Base-by-base conservation (phyloP, 306 rosid species). In the Elaeagnus macrophylla region DNA sequence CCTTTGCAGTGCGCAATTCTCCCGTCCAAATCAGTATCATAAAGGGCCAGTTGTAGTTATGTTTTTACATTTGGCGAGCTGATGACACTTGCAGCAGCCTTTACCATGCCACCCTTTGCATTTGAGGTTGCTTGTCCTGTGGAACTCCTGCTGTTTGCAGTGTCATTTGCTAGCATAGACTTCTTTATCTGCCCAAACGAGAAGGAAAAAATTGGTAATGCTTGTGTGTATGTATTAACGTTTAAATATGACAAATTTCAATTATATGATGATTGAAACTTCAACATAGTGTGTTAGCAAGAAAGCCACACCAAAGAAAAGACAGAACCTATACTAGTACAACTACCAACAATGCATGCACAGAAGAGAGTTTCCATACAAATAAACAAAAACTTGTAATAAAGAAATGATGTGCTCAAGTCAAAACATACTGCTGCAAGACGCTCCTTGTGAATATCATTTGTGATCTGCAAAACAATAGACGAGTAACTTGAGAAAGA, bases 401-500 rank as follows among this genome's bases (percentile, higher is more conserved):
- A 48, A 15, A 53, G 48, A 43, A 57, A 16, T 64, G 52, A 41
- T 13, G 36, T 12, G 56, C 57, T 48, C 54, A 25, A 65, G 40
- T 51, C 9, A 72, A 61, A 67, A 71, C 96, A 73, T 83, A 91
- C 99, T 57, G 81, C 94, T 37, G 79, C 79, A 52, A 87, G 75
- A 57, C 99, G 89, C 58, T 85, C 99, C 79, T 77, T 91, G 85
- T 91, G 96, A 72, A 81, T 77, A 66, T 87, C 96, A 72, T 76
- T 80, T 35, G 74, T 42, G 61, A 48, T 39, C 96, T 91, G 77
- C 76, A 76, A 74, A 65, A 63, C 37, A 75, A 69, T 64, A 60
- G 73, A 39, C 40, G 59, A 56, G 53, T 60, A 17, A 41, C 38
- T 37, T 25, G 32, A 37, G 41, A 58, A 37, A 14, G 41, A 50